phyloP scores from a whole-genome alignment of 805 yeast genomes.

The Metschnikowia aberdeeniae region DNA sequence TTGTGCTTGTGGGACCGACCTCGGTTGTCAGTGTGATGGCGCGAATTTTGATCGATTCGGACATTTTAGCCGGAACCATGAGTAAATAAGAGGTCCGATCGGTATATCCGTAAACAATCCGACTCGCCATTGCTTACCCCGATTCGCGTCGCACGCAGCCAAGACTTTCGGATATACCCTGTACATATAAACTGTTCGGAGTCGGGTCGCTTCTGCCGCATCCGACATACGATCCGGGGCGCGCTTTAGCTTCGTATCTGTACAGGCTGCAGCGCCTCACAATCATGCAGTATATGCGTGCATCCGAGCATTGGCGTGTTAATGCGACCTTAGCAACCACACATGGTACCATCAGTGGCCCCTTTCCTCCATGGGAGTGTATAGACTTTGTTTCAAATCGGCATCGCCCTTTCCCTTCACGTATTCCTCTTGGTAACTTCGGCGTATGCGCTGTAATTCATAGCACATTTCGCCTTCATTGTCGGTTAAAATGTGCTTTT shows the following conservation, averaged over 20 bases:
- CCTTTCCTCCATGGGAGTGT: neutral
- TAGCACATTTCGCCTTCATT: slow-evolving; percentile 1
- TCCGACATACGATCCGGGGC: neutral
- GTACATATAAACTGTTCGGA: too few species aligned
- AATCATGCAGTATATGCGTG: neutral
- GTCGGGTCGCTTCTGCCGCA: too few species aligned
- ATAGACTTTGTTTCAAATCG: neutral
- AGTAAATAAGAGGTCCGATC: neutral
- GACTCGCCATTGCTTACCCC: neutral
- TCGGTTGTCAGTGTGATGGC: neutral
- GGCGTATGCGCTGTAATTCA: slow-evolving; percentile 10
- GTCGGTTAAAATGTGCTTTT: slow-evolving; percentile 43
- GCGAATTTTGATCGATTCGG: neutral
- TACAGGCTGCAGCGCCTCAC: neutral
- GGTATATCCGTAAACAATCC: too few species aligned
- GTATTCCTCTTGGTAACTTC: slow-evolving; percentile 1
- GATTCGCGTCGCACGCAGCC: neutral
- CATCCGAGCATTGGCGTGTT: neutral
- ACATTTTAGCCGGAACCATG: neutral
- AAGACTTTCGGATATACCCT: too few species aligned
- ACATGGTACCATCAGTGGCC: neutral
- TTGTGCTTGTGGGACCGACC: too few species aligned
- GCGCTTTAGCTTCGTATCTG: neutral
- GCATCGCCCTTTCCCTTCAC: neutral
- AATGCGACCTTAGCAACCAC: neutral